A percentile compares a stretch with the other conserved stretches of the same genome.
These are phyloP conservation scores for Protomyces pachydermus DNA, from an alignment of 1,139 yeast genomes.

Conservation along the genomic window DNA sequence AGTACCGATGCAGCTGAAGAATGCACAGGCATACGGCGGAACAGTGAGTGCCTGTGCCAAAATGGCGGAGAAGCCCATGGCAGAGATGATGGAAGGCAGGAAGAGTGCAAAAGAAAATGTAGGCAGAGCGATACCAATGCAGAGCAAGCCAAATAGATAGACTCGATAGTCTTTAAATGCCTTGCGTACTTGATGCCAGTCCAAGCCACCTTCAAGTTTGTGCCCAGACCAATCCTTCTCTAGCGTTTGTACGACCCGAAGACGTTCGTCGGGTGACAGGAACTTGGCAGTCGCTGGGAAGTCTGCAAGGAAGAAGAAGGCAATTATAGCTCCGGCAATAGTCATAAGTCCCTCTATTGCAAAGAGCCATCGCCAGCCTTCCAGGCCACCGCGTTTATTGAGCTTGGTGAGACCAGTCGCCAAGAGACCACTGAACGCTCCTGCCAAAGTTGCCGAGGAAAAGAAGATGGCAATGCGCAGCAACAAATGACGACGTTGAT, in stretches of 20 bases:
- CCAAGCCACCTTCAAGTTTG: conserved; percentile 4
- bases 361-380: conserved; percentile 67
- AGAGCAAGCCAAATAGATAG: conserved; percentile 12
- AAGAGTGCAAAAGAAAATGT: conserved; percentile 36
- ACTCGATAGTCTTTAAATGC: conserved; percentile 17
- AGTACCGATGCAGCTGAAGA: conserved; percentile 37
- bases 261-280: conserved; percentile 5
- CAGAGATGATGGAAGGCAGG: conserved; percentile 39
- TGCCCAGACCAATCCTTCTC: conserved; percentile 10
- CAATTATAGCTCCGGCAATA: conserved; percentile 47
- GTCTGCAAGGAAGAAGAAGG: conserved; percentile 72
- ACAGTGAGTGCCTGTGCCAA: conserved; percentile 37
- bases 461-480: conserved; percentile 56
- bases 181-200: conserved; percentile 17
- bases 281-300: conserved; percentile 21
- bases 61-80: conserved; percentile 37
- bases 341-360: conserved; percentile 66
- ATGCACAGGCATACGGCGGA: conserved; percentile 42
- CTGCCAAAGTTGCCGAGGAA: conserved; percentile 42
- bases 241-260: conserved; percentile 1
- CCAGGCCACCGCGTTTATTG: conserved; percentile 34
- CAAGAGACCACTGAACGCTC: conserved; percentile 34
- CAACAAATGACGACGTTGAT: conserved; percentile 40
- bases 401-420: conserved; percentile 31
- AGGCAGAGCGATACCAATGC: conserved; percentile 24